phyloP scores from a whole-genome alignment of 306 rosid genomes.

The Quillaja saponaria region DNA sequence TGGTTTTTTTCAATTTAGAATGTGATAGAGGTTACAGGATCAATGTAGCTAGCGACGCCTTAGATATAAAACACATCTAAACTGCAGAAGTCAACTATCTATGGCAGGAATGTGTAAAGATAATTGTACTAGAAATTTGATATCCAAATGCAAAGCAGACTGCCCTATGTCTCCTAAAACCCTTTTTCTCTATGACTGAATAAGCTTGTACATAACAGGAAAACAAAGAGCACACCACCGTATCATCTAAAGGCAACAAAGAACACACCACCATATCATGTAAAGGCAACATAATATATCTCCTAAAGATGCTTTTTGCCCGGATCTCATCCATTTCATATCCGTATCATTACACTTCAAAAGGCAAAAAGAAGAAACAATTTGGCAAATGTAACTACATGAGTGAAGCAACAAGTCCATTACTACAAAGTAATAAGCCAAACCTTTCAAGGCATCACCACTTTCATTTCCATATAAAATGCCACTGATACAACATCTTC shows the following conservation, averaged over 20 bases:
- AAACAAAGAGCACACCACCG: too few species aligned
- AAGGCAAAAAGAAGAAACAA: background rate
- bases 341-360: background rate
- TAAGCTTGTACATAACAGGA: too few species aligned
- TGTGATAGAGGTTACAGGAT: conserved; percentile 9
- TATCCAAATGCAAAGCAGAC: conserved; percentile 14
- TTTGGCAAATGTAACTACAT: conserved; percentile 22
- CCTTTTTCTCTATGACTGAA: too few species aligned
- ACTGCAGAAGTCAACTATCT: conserved; percentile 17
- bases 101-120: conserved; percentile 15
- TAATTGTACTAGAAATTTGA: conserved; percentile 18
- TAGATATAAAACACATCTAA: conserved; percentile 24
- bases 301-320: too few species aligned
- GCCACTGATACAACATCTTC: conserved; percentile 88
- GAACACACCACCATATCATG: too few species aligned
- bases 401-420: conserved; percentile 30
- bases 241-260: too few species aligned
- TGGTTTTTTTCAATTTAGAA: conserved; percentile 7
- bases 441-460: conserved; percentile 96
- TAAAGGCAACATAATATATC: too few species aligned
- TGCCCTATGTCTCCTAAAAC: background rate
- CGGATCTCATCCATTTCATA: too few species aligned
- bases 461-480: conserved; percentile 84
- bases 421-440: conserved; percentile 29
- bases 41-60: conserved; percentile 16